Conservation (phyloP, 2,329 filamentous ascomycete genomes). For the Ophiostoma ulmi region DNA sequence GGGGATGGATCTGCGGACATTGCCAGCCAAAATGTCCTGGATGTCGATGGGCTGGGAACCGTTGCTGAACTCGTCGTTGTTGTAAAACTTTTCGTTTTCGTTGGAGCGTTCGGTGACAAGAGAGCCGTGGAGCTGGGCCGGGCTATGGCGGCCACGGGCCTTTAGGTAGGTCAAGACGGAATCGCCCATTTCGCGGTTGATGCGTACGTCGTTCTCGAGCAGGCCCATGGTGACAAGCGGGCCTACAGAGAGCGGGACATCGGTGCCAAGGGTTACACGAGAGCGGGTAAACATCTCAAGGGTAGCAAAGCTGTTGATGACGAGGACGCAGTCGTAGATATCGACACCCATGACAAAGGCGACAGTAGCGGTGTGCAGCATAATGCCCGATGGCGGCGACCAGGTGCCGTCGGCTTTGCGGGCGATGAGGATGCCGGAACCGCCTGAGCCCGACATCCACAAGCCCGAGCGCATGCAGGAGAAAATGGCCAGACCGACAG, state of each 20-base stretch:
- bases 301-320: slow-evolving; percentile 82
- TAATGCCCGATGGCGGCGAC: slow-evolving; percentile 77
- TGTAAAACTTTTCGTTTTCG: slow-evolving; percentile 58
- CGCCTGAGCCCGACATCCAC: slow-evolving; percentile 86
- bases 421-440: slow-evolving; percentile 80
- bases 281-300: slow-evolving; percentile 78
- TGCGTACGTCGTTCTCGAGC: slow-evolving; percentile 44
- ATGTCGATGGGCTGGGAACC: slow-evolving; percentile 39
- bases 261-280: slow-evolving; percentile 58
- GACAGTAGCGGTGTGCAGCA: slow-evolving; percentile 82
- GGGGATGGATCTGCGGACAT: slow-evolving; percentile 50
- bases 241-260: slow-evolving; percentile 29
- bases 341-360: slow-evolving; percentile 90
- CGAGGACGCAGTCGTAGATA: slow-evolving; percentile 90
- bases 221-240: slow-evolving; percentile 59
- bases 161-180: slow-evolving; percentile 57
- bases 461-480: slow-evolving; percentile 92
- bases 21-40: slow-evolving; percentile 54
- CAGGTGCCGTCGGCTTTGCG: slow-evolving; percentile 67
- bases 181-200: slow-evolving; percentile 47
- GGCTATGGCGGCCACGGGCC: slow-evolving; percentile 51
- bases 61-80: slow-evolving; percentile 27
- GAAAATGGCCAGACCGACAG: slow-evolving; percentile 86
- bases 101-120: slow-evolving; percentile 53
- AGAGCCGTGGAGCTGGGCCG: slow-evolving; percentile 52